Conservation (phyloP, 2,329 filamentous ascomycete genomes). For the Phoma herbarum region DNA sequence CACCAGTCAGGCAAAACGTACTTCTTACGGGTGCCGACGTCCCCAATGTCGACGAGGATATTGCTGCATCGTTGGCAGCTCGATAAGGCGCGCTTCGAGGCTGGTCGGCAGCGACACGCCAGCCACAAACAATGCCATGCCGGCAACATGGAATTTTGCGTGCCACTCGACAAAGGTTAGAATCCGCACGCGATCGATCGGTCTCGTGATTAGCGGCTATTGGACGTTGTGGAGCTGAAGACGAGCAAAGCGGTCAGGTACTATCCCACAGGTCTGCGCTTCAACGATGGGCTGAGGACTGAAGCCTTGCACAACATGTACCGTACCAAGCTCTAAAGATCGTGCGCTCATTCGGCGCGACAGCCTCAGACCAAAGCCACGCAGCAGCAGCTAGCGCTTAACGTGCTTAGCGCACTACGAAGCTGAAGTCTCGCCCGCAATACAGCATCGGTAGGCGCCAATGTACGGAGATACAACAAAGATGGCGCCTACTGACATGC, state of each 20-base stretch:
- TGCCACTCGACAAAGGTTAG: not conserved
- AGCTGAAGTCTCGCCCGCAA: slow-evolving; percentile 20
- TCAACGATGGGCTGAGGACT: not conserved
- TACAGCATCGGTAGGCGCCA: slow-evolving; percentile 9
- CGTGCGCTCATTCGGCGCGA: not conserved
- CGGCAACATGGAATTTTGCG: not conserved
- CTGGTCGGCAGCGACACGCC: not conserved
- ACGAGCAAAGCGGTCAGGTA: not conserved
- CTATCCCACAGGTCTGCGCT: not conserved
- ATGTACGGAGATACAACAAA: slow-evolving; percentile 2
- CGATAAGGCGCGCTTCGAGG: not conserved
- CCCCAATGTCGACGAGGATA: not conserved
- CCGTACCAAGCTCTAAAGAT: not conserved
- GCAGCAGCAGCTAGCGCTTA: slow-evolving; percentile 20
- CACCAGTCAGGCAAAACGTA: not conserved
- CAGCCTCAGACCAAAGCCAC: slow-evolving; percentile 18
- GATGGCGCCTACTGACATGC: slow-evolving; percentile 7
- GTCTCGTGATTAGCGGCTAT: not conserved
- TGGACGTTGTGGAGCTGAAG: not conserved
- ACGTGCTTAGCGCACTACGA: slow-evolving; percentile 17
- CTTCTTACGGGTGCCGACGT: not conserved
- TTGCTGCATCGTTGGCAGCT: not conserved
- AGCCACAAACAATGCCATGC: slow-evolving; percentile 7
- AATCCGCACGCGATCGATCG: not conserved
- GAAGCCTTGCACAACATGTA: slow-evolving; percentile 6